phyloP scores from a whole-genome alignment of 345 rosid genomes.

The Populus simonii region DNA sequence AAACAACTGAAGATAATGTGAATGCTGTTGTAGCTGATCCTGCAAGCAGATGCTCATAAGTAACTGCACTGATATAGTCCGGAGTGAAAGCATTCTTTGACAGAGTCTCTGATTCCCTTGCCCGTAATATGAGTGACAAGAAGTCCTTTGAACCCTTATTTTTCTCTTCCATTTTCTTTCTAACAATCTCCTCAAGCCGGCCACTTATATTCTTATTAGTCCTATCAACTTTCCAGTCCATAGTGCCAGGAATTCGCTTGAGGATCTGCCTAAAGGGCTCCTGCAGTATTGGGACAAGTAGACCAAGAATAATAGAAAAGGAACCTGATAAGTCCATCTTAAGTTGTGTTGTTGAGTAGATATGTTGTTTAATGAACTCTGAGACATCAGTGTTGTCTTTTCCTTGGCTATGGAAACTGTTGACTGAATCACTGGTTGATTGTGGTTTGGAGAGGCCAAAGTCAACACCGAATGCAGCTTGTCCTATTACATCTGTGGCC shows the following conservation, averaged over 20 bases:
- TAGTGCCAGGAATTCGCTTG: conserved; percentile 78
- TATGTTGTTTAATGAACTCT: conserved; percentile 73
- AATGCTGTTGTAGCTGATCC: conserved; percentile 89
- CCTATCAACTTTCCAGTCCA: conserved; percentile 77
- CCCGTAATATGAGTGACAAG: conserved; percentile 62
- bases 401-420: conserved; percentile 9
- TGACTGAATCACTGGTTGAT: conserved; percentile 19
- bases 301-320: conserved; percentile 68
- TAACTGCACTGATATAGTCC: conserved; percentile 76
- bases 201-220: conserved; percentile 51
- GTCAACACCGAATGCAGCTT: conserved; percentile 83
- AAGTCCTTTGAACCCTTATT: conserved; percentile 62
- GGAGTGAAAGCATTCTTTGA: conserved; percentile 52
- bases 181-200: conserved; percentile 70
- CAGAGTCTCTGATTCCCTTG: conserved; percentile 56
- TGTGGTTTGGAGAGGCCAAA: conserved; percentile 62
- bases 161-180: conserved; percentile 51
- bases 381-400: conserved; percentile 40
- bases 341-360: conserved; percentile 85
- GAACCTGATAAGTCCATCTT: conserved; percentile 93
- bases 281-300: conserved; percentile 69
- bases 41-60: conserved; percentile 91
- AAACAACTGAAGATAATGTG: conserved; percentile 66
- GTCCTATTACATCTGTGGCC: conserved; percentile 85
- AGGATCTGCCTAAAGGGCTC: conserved; percentile 82